Evolutionary conservation across 495 filamentous ascomycete genomes (phyloP), one percentile per base, ranked within the genome.

Genomic region (Hypoxylon cercidicola): DNA sequence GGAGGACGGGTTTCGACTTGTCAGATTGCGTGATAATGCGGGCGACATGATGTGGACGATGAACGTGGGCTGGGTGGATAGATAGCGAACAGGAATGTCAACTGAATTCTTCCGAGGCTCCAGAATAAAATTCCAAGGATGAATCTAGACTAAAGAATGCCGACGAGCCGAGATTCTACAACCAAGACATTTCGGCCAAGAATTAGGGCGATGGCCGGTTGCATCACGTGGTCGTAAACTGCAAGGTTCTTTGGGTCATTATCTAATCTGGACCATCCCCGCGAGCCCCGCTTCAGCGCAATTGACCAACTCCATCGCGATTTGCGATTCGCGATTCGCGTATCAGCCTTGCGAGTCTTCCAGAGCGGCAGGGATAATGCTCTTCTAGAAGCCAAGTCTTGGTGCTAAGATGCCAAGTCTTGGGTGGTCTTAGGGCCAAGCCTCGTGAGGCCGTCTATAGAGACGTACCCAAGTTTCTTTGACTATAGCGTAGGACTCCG

Each of bases 111-210:
- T 15, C 34, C 34, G 39, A 25, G 15, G 39, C 39, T 15, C 12
- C 5, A n/a, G n/a, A 23, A 37, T 37, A 47, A 30, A 41, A 41
- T 41, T 15, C 25, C 25, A 28, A 28, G 25, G 25, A 28, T 41
- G 5, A 37, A 37, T 37, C 34, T 37, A 11, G 25, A 28, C 25
- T n/a, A 28, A 28, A 7, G 5, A 11, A 54, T 68, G 60, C 60
- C 65, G 65, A 60, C 39, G 40, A 68, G n/a, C 65, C 65, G 65
- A 68, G 19, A 60, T 60, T 51, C 55, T 56, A 23, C 55, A 55
- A 37, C 65, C 65, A 68, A 68, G 65, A 19, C 5, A 20, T 18
- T 50, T 47, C 25, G 18, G 52, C 64, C 47, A 62, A 56, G 52
- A 62, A 37, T 19, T 44, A 55, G 20, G 25, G 48, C 48, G 47